Base-by-base conservation (phyloP, 352 stramenopile species). In the Globisporangium abappressorium region DNA sequence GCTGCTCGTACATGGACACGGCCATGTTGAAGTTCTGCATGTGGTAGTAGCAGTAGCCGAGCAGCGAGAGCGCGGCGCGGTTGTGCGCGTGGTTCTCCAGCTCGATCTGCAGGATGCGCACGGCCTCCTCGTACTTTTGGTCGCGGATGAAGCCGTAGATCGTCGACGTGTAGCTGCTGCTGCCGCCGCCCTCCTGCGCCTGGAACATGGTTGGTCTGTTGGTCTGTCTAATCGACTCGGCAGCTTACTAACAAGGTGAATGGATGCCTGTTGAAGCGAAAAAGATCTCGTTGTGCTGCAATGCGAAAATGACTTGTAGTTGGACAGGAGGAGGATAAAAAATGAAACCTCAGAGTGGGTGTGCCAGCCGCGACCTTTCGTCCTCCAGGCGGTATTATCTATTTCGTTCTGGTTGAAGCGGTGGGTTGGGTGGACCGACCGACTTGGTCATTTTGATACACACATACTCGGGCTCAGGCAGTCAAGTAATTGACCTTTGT, bases 1-100 rank as follows among this genome's bases (percentile, higher is more conserved):
- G 86, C 73, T 98, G 86, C 70, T 99, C 94, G 74, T 99, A 99
- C 79, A 97, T 97, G 63, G 84, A 78, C 46, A 97, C 92, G 6
- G 96, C 94, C 53, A 86, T 78, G 36, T 81, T 71, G 74, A 95
- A 99, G 72, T 98, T 95, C 76, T 98, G 86, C 74, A 98, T 80
- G 74, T 98, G 91, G 80, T 99, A 99, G 79, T 97, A 98, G 80
- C 95, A 99, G 76, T 98, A 99, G n/a, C 90, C 97, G n/a, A 99
- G 79, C 24, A 99, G 77, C 28, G 94, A 98, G 15, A 99, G 76
- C 22, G 92, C 89, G 7, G 96, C 91, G 36, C 96, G 83, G 72
- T 84, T 98, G 68, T 95, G 85, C 56, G 96, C 87, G 68, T 98
- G 97, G 70, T 97, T 97, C 72, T 98, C 90, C 33, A 98, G 76